Evolutionary conservation across 306 rosid species (phyloP), one percentile per base, ranked within the genome.

Genomic region (Echinosophora koreensis): DNA sequence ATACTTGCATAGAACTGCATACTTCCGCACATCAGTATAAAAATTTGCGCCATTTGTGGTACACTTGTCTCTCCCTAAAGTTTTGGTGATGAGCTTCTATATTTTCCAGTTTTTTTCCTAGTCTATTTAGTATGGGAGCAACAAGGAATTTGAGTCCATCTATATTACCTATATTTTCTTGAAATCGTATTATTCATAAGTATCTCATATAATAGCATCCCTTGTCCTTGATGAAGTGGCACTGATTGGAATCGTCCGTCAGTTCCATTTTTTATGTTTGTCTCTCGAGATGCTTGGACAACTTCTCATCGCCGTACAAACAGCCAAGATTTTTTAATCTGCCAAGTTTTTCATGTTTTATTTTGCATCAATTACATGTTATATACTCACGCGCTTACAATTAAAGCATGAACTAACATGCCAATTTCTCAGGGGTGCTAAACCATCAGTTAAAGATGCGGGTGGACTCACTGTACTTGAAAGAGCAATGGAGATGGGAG

Each of bases 401-500:
- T 74, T 57, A 47, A 75, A 62, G 74, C 61, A 66, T 67, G 32
- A 71, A 82, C 81, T 83, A 72, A 83, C 74, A 73, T 80, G 69
- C 35, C 32, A 34, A 51, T 77, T 49, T 9, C 27, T 46, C 96
- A 92, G 97, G 88, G 99, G 99, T 0, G 97, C 96, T 35, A 81
- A 82, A 3, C 91, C 89, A 13, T 90, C 97, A 14, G 77, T 92
- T 82, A 91, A 75, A 87, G 99, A 95, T 50, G 91, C 89, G 18
- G 97, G 87, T 13, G 97, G 99, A 50, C 87, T 83, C 57, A 87
- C 87, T 81, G 88, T 85, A 15, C 88, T 95, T 62, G 99, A 95
- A 86, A 89, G 96, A 85, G 97, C 99, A 56, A 95, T 92, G 99
- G 99, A 92, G 81, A 76, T 83, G 92, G 99, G 99, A 70, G 97